These are phyloP conservation scores for Nakazawaea populi DNA, from an alignment of 805 yeast species.

Conservation along the genomic window DNA sequence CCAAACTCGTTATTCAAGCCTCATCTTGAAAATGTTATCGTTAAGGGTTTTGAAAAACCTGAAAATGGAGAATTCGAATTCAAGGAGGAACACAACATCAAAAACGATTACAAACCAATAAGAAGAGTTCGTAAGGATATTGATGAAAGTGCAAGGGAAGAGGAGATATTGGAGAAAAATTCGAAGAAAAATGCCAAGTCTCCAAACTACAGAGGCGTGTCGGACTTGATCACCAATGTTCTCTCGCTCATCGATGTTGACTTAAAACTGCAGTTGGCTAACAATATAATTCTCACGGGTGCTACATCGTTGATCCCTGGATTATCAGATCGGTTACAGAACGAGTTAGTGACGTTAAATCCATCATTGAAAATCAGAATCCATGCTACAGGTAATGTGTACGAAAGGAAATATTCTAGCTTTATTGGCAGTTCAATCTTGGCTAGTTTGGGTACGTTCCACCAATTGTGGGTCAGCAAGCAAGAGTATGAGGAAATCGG, in stretches of 20 bases:
- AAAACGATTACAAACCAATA: conserved; percentile 11
- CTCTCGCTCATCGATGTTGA: conserved; percentile 67
- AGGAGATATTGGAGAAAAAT: not conserved
- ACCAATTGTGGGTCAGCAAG: conserved; percentile 89
- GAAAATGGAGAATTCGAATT: conserved; percentile 48
- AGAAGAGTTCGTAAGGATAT: conserved; percentile 11
- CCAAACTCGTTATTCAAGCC: conserved; percentile 77
- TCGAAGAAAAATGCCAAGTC: conserved; percentile 6
- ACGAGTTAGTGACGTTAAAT: conserved; percentile 60
- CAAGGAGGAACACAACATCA: conserved; percentile 11
- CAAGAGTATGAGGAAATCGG: conserved; percentile 88
- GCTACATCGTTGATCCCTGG: conserved; percentile 79
- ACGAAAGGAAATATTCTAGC: conserved; percentile 73
- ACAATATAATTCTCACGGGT: conserved; percentile 84
- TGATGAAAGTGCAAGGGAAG: not conserved
- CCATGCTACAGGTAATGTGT: conserved; percentile 71
- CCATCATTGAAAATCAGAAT: conserved; percentile 85
- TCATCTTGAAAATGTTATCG: conserved; percentile 25
- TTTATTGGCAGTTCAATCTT: conserved; percentile 94
- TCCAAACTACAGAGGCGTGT: conserved; percentile 36
- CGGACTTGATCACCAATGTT: conserved; percentile 54
- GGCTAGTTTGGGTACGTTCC: conserved; percentile 87
- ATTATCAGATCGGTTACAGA: conserved; percentile 66
- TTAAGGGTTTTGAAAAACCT: conserved; percentile 27
- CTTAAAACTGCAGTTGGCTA: conserved; percentile 78